Base-by-base conservation (phyloP, 257 asterid genomes). In the Henckelia pumila region DNA sequence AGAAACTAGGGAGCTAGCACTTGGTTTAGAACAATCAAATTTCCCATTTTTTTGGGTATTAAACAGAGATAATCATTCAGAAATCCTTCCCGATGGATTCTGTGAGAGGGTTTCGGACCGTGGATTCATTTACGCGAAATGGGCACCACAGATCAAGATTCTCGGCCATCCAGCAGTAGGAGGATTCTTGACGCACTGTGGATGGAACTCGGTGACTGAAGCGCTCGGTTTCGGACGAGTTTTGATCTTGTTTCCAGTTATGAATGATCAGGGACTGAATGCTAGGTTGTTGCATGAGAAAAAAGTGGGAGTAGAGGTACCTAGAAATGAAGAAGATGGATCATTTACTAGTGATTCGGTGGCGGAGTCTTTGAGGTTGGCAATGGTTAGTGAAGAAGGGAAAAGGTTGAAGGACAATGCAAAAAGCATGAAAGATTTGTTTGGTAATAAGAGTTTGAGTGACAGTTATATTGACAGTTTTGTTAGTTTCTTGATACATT, bases 181-280 rank as follows among this genome's bases (percentile, higher is more conserved):
- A 1, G 91, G 89, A 20, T 91, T 81, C 72, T 72, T 88, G 74
- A 88, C 96, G 25, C 98, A 91, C 64, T 89, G 96, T 22, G 96
- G 98, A 11, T 91, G 96, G 98, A 91, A 85, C 71, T 91, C 98
- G 6, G 88, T 73, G 17, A 79, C 94, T 0, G 98, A 91, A 80
- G 96, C 81, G 0, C 84, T 91, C 0, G 62, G 86, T 14, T 78
- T 79, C 2, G 95, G 98, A 9, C 79, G 79, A 32, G 89, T 86
- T 66, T 69, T 92, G 77, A 79, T 92, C 8, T 11, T 92, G 79
- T 78, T 92, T 40, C 98, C 97, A 0, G 72, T 92, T 35, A 87
- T 84, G 89, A 89, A 92, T 68, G 98, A 92, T 63, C 96, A 92
- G 55, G 98, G 98, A 44, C 64, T 83, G 81, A 92, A 85, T 71